Conservation (phyloP, 306 rosid species). For the Prunus davidiana region DNA sequence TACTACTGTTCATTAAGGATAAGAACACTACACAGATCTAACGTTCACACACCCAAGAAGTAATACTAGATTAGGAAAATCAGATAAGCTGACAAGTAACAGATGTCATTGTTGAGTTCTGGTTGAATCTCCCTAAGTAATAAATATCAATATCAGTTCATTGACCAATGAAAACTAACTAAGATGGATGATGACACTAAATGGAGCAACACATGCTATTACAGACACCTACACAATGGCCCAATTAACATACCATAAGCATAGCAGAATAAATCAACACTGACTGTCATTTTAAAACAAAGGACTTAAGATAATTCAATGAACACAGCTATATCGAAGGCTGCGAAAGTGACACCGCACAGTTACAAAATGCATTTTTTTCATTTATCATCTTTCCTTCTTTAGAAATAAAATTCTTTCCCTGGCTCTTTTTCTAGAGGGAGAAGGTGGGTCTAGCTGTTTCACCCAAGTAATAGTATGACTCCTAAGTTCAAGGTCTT, state of each 20-base stretch:
- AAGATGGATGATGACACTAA: neutral
- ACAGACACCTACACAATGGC: neutral
- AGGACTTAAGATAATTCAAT: neutral
- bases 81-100: neutral
- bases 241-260: neutral
- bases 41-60: neutral
- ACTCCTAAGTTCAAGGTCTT: constrained; percentile 1
- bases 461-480: neutral
- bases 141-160: neutral
- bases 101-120: neutral
- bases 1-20: neutral
- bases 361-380: neutral
- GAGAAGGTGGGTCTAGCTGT: neutral
- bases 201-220: neutral
- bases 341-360: neutral
- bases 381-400: neutral
- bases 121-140: neutral
- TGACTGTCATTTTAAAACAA: neutral
- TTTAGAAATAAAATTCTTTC: neutral
- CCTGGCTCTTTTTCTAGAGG: neutral
- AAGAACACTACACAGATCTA: neutral
- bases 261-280: neutral
- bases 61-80: neutral
- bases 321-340: neutral
- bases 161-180: neutral